Base-by-base conservation (phyloP, 345 rosid species). In the Citrus medica region DNA sequence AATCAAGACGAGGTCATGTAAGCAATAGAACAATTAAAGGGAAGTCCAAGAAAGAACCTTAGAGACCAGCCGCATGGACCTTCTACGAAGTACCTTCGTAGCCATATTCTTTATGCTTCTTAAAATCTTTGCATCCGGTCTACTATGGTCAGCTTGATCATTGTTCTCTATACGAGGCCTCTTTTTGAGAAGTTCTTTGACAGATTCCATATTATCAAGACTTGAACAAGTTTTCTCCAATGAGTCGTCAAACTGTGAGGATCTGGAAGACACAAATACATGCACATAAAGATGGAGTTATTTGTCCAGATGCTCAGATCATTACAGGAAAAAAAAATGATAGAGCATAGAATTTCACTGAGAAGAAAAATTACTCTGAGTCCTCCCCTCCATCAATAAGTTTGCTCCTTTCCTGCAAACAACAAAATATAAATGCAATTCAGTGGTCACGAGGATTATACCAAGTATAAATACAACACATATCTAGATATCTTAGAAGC, bases 351-450 rank as follows among this genome's bases (percentile, higher is more conserved):
- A 42, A 22, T 64, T 64, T 64, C 35, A n/a, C 14, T 55, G 28
- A 70, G 84, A 83, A 77, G 38, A 75, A 79, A 82, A 81, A 76
- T 89, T 88, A 90, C 90, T 81, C 89, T 85, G 88, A 86, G 76
- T 80, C 79, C 80, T 87, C 92, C 82, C 55, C 81, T 74, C 85
- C 90, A 83, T 80, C 87, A 60, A 78, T 77, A 76, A 71, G 75
- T 84, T 89, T 85, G 81, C 84, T 87, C 88, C 88, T 89, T 78
- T 84, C 95, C 98, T 92, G 92, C 76, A 78, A 83, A 88, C 75
- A 73, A 69, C 55, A 80, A 72, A 62, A 69, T 55, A 76, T 32
- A 76, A 40, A 9, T 65, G 68, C 35, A 76, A 78, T 70, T 76
- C 69, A 78, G 73, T 60, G 9, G 35, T 64, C 48, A 67, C 25